Evolutionary conservation across 169 alveolate species (phyloP).

Genomic region (Babesia microti): DNA sequence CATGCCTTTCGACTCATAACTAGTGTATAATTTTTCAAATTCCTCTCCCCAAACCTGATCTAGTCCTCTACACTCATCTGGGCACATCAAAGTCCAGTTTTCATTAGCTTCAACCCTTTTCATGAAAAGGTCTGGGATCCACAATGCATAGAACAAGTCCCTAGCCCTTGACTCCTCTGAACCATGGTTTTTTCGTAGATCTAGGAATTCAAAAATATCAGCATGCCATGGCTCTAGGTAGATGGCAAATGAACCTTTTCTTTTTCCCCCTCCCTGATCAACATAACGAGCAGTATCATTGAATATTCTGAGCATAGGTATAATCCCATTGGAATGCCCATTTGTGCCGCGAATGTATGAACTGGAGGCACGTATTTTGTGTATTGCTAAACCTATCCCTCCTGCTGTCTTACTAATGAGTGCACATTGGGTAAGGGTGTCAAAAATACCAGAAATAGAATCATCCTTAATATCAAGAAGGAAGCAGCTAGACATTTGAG

Average conservation of each 20-base stretch:
- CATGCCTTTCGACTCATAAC: slow-evolving; percentile 73
- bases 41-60: slow-evolving; percentile 89
- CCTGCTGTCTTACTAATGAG: slow-evolving; percentile 95
- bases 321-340: slow-evolving; percentile 94
- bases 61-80: slow-evolving; percentile 94
- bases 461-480: slow-evolving; percentile 86
- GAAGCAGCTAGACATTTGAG: slow-evolving; percentile 94
- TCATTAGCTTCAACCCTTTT: slow-evolving; percentile 87
- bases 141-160: slow-evolving; percentile 94
- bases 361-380: slow-evolving; percentile 88
- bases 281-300: slow-evolving; percentile 89
- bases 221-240: slow-evolving; percentile 99
- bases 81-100: slow-evolving; percentile 96
- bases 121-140: slow-evolving; percentile 99
- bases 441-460: slow-evolving; percentile 94
- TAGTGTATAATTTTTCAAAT: slow-evolving; percentile 79
- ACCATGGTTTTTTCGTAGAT: slow-evolving; percentile 91
- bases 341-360: slow-evolving; percentile 95
- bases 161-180: slow-evolving; percentile 94
- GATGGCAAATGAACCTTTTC: slow-evolving; percentile 95
- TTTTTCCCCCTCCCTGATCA: slow-evolving; percentile 92
- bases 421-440: slow-evolving; percentile 88
- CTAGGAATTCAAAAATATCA: slow-evolving; percentile 89
- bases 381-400: slow-evolving; percentile 94
- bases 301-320: slow-evolving; percentile 95